phyloP scores from a whole-genome alignment of 805 yeast genomes.

The Kluyveromyces starmeri region DNA sequence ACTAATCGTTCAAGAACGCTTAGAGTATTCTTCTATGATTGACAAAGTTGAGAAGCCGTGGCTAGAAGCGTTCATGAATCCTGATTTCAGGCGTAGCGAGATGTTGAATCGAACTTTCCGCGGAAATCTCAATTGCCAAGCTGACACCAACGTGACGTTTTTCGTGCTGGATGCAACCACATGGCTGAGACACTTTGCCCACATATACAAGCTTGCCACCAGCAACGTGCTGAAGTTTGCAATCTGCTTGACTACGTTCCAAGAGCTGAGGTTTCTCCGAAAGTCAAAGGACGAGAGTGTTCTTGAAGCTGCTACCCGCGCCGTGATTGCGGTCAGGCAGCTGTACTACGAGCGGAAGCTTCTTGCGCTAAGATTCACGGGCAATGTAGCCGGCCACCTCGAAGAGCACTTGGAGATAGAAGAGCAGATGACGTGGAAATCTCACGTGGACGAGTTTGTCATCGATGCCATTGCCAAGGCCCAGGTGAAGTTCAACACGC shows the following conservation, averaged over 20 bases:
- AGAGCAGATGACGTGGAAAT: constrained; percentile 62
- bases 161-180: constrained; percentile 68
- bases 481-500: constrained; percentile 21
- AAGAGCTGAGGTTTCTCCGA: constrained; percentile 62
- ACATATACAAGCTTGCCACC: constrained; percentile 58
- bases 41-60: constrained; percentile 11
- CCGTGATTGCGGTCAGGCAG: constrained; percentile 66
- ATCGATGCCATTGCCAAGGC: constrained; percentile 42
- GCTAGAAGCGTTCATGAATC: constrained; percentile 16
- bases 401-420: constrained; percentile 71
- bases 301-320: constrained; percentile 73
- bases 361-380: constrained; percentile 58
- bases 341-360: constrained; percentile 47
- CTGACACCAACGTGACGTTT: constrained; percentile 48
- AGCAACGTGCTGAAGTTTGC: constrained; percentile 49
- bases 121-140: constrained; percentile 48
- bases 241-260: constrained; percentile 69
- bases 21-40: constrained; percentile 6
- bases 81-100: constrained; percentile 14
- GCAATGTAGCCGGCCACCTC: constrained; percentile 55
- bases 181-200: constrained; percentile 76
- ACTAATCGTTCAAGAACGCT: constrained; percentile 2
- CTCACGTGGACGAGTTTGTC: constrained; percentile 62
- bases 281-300: constrained; percentile 64
- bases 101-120: constrained; percentile 13